Percentiles rank a stretch among this genome's conserved stretches.
Evolutionary conservation across 345 rosid species (phyloP).

Genomic region (Turnera subulata): DNA sequence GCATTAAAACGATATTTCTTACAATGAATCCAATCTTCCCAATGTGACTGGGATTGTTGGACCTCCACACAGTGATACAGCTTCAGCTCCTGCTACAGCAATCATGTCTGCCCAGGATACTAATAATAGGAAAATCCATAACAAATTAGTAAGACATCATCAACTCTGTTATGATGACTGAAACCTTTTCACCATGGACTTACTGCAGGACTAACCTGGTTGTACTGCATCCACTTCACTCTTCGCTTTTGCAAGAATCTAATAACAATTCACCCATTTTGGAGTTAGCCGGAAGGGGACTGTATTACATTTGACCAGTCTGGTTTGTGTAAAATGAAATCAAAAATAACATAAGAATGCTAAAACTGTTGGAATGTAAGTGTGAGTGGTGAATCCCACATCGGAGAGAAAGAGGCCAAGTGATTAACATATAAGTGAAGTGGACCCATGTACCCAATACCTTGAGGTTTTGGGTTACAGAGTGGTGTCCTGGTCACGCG

Average conservation of each 20-base stretch:
- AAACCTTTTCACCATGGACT: constrained; percentile 12
- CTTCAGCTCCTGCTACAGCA: constrained; percentile 86
- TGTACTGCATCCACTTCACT: constrained; percentile 52
- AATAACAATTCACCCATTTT: constrained; percentile 33
- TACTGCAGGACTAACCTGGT: constrained; percentile 43
- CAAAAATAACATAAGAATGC: background rate
- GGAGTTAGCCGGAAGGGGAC: constrained; percentile 30
- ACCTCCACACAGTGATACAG: constrained; percentile 88
- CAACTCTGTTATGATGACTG: constrained; percentile 6
- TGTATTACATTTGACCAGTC: constrained; percentile 13
- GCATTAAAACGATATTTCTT: constrained; percentile 26
- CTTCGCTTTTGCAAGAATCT: constrained; percentile 86
- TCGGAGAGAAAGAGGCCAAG: no score
- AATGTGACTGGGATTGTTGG: constrained; percentile 61
- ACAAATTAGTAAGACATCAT: constrained; percentile 20
- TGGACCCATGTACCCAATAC: no score
- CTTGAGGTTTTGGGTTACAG: no score
- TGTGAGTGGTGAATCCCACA: no score
- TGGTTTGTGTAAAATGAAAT: constrained; percentile 5
- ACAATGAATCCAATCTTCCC: constrained; percentile 78
- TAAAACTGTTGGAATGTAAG: no score
- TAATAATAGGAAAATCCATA: constrained; percentile 31
- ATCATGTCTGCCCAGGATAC: constrained; percentile 98
- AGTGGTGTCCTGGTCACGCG: no score
- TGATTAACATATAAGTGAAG: no score